A percentile compares a stretch with the other conserved stretches of the same genome.
Evolutionary conservation across 2,329 filamentous ascomycete genomes (phyloP).

Genomic region (Trichoderma asperellum): DNA sequence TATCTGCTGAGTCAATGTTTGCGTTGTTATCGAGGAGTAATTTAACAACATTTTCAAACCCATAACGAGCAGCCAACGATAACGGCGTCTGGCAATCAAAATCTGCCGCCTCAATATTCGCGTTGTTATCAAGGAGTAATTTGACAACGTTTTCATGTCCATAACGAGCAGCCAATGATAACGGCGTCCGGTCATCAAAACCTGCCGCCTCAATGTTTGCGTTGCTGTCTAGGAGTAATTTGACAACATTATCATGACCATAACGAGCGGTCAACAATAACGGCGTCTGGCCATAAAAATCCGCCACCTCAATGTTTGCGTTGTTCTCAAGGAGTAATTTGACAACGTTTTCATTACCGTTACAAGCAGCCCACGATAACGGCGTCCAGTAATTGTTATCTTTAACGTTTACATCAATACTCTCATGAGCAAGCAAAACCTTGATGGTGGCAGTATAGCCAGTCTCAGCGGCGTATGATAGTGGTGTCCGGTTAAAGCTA

Average conservation of each 20-base stretch:
- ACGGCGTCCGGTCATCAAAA: background rate
- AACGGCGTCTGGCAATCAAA: background rate
- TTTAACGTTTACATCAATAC: background rate
- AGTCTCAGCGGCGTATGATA: background rate
- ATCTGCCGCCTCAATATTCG: background rate
- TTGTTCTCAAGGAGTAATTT: background rate
- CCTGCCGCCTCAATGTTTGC: too few relatives aligned
- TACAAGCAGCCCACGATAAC: background rate
- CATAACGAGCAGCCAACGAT: background rate
- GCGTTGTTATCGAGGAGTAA: background rate
- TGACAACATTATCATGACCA: too few relatives aligned
- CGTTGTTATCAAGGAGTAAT: background rate
- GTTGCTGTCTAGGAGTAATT: too few relatives aligned
- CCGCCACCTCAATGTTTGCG: background rate
- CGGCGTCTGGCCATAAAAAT: background rate
- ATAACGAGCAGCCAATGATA: background rate
- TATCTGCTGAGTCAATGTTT: background rate
- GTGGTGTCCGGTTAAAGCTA: rapidly evolving
- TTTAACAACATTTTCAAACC: background rate
- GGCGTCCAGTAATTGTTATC: rapidly evolving
- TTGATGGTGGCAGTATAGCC: background rate
- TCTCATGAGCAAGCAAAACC: background rate
- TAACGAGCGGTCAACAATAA: background rate
- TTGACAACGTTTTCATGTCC: background rate
- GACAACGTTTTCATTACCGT: background rate